Conservation (phyloP, 139 green algal genomes). For the Chlorella sorokiniana region DNA sequence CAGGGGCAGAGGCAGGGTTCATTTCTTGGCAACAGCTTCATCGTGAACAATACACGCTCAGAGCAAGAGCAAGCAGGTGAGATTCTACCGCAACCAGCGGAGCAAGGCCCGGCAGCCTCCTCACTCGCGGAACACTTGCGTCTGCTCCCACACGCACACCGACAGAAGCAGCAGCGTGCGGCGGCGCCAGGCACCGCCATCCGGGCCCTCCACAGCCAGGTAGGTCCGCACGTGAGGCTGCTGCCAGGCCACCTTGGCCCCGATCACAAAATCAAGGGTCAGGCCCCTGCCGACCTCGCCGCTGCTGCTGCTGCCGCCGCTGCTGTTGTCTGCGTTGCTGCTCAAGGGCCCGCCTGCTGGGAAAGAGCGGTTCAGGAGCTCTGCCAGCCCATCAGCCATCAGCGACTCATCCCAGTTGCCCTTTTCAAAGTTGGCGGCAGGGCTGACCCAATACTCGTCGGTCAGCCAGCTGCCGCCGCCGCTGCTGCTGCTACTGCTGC, state of each 20-base stretch:
- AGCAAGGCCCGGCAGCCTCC: no score
- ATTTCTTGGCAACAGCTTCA: no score
- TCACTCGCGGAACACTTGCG: background rate
- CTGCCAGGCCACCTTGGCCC: background rate
- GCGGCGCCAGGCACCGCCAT: background rate
- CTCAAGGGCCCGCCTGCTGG: background rate
- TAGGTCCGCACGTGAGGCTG: background rate
- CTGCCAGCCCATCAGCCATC: background rate
- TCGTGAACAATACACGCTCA: no score
- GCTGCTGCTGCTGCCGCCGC: background rate
- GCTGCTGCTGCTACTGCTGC: background rate
- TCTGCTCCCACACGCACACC: slow-evolving; percentile 23
- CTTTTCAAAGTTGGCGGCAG: background rate
- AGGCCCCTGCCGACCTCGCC: background rate
- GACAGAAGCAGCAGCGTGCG: slow-evolving; percentile 3
- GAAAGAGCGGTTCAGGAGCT: background rate
- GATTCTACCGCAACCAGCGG: no score
- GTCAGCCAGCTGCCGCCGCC: background rate
- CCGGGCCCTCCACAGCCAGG: background rate
- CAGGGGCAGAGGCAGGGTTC: no score
- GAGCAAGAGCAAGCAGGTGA: no score
- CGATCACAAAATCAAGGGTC: slow-evolving; percentile 12
- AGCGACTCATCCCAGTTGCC: background rate
- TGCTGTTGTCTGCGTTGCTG: background rate
- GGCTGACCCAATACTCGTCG: background rate